Evolutionary conservation across 202 grass and related monocot genomes (phyloP).

Genomic region (Setaria viridis): DNA sequence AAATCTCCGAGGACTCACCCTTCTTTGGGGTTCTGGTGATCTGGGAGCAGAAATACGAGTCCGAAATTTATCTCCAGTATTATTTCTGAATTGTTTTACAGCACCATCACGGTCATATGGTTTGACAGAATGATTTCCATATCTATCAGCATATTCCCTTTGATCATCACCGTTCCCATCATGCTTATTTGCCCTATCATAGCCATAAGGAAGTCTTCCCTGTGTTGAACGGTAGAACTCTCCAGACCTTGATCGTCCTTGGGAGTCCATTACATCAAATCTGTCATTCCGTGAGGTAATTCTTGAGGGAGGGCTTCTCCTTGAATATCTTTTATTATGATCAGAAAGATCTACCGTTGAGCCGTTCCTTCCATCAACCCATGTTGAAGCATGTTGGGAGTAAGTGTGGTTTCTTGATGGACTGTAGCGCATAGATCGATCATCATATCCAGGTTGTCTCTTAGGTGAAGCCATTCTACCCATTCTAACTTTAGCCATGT

Average conservation of each 20-base stretch:
- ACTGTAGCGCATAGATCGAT: conserved; percentile 56
- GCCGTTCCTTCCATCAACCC: conserved; percentile 77
- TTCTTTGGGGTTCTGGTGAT: conserved; percentile 60
- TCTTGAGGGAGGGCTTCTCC: conserved; percentile 58
- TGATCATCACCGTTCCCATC: conserved; percentile 48
- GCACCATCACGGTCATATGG: conserved; percentile 57
- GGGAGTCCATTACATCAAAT: conserved; percentile 65
- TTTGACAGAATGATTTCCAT: conserved; percentile 59
- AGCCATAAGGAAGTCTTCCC: conserved; percentile 57
- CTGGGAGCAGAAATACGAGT: conserved; percentile 54
- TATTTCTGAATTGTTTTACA: conserved; percentile 54
- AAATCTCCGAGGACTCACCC: conserved; percentile 61
- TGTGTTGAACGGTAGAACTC: conserved; percentile 60
- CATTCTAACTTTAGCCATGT: conserved; percentile 53
- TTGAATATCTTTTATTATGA: conserved; percentile 55
- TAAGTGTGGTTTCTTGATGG: conserved; percentile 54
- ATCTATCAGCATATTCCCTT: conserved; percentile 55
- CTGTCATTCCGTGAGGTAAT: conserved; percentile 56
- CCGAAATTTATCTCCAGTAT: conserved; percentile 58
- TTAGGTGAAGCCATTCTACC: conserved; percentile 61
- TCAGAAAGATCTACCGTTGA: conserved; percentile 61
- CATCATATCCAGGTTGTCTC: conserved; percentile 68
- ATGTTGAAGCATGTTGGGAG: conserved; percentile 62
- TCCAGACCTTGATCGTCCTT: conserved; percentile 54
- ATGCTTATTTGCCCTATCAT: conserved; percentile 61